Base-by-base conservation (phyloP, 257 asterid genomes). In the Solanum peruvianum region DNA sequence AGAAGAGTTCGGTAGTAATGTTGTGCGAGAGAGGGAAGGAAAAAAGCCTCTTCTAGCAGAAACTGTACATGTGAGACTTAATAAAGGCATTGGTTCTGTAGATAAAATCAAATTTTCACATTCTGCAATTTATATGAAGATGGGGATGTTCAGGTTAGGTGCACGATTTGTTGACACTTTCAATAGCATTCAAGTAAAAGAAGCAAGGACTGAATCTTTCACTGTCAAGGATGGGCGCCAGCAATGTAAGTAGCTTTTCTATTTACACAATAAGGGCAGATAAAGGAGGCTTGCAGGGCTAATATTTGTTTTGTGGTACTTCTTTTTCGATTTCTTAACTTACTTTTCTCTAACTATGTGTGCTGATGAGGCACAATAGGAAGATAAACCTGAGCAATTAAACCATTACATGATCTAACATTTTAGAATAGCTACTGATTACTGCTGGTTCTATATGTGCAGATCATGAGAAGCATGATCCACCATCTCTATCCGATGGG, bases 401-500 rank as follows among this genome's bases (percentile, higher is more conserved):
- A 20, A 62, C 58, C 11, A 5, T 66, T 62, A 84, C 77, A 47
- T 1, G 44, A 42, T 84, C 21, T 84, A 25, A 66, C 18, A 13
- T 35, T 7, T 83, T 83, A 66, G 49, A 13, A 14, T 60, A 13
- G 67, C 60, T 39, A 13, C 62, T 75, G 37, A 42, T 84, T 66
- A 10, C 78, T 25, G 18, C 16, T 11, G 12, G 69, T 85, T 27
- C 72, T 82, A 52, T 89, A 62, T 92, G 86, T 92, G 86, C 91
- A 95, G 98, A 87, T 90, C 27, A 66, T 85, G 87, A 14, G 87
- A 93, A 94, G 90, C 91, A 71, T 13, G 64, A 87, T 31, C 87
- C 67, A 29, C 98, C 97, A 20, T 69, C 86, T 47, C 92, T 90
- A 12, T 76, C 76, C 1, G 98, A 95, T 91, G 87, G 87, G 18